phyloP scores from a whole-genome alignment of 164 flowering plant species.

The Sedum album region DNA sequence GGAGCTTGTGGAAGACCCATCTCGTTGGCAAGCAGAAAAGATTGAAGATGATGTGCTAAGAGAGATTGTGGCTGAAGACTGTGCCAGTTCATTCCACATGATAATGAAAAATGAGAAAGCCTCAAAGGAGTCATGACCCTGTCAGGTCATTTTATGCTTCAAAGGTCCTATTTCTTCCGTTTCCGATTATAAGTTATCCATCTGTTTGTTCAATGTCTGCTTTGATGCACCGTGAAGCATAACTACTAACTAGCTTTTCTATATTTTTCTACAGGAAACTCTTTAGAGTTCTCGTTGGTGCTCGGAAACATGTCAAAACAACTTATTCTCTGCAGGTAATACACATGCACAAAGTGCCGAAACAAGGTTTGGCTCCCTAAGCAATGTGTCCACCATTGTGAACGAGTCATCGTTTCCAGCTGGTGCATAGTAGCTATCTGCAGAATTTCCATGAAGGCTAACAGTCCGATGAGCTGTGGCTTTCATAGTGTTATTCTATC shows the following conservation, averaged over 20 bases:
- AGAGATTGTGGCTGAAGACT: constrained; percentile 74
- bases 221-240: not conserved
- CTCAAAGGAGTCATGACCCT: constrained; percentile 18
- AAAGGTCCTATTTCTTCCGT: not conserved
- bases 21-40: constrained; percentile 64
- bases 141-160: not conserved
- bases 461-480: not conserved
- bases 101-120: constrained; percentile 82
- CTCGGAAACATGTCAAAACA: constrained; percentile 6
- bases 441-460: not conserved
- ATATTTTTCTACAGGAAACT: not conserved
- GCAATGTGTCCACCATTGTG: not conserved
- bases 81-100: constrained; percentile 45
- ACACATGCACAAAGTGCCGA: not conserved
- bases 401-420: not conserved
- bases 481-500: not conserved
- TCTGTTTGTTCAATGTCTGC: not conserved
- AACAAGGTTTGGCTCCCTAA: not conserved
- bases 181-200: not conserved
- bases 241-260: not conserved
- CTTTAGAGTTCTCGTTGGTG: not conserved
- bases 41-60: constrained; percentile 77
- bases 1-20: constrained; percentile 62
- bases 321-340: not conserved
- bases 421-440: not conserved